Percentiles rank a stretch among this genome's conserved stretches.
These are phyloP conservation scores for Litsea cubeba DNA, from an alignment of 164 flowering plant species.

Conservation along the genomic window DNA sequence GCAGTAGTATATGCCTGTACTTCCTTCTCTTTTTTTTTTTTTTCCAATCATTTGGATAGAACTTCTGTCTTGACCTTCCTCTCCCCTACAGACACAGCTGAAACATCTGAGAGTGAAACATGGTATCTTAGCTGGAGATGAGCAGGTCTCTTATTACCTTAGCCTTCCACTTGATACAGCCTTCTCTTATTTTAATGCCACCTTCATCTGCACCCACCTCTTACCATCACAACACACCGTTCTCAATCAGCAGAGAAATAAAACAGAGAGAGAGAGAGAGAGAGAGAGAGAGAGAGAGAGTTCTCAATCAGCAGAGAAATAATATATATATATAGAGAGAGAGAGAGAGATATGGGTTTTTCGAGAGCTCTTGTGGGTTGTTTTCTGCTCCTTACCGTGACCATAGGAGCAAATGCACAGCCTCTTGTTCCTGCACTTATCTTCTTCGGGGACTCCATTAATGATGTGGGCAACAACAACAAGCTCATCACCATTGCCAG, in stretches of 20 bases:
- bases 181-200: constrained; percentile 10
- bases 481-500: constrained; percentile 53
- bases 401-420: constrained; percentile 39
- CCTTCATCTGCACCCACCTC: constrained; percentile 14
- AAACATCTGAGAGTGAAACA: constrained; percentile 23
- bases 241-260: too few relatives aligned
- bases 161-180: constrained; percentile 11
- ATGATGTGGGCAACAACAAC: constrained; percentile 87
- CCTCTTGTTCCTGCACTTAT: constrained; percentile 64
- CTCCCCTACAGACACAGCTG: not conserved
- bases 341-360: constrained; percentile 23
- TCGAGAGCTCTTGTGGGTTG: constrained; percentile 13
- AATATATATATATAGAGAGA: too few relatives aligned
- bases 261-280: too few relatives aligned
- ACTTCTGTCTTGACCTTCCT: too few relatives aligned
- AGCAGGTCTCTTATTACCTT: constrained; percentile 19
- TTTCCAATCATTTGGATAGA: too few relatives aligned
- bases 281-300: too few relatives aligned
- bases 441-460: constrained; percentile 86
- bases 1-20: too few relatives aligned
- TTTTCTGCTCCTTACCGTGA: constrained; percentile 6
- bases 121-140: constrained; percentile 23
- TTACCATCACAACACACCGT: not conserved
- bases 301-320: too few relatives aligned
- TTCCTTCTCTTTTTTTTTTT: too few relatives aligned